Base-by-base conservation (phyloP, 2,329 filamentous ascomycete genomes). In the Ophiostoma quercus region DNA sequence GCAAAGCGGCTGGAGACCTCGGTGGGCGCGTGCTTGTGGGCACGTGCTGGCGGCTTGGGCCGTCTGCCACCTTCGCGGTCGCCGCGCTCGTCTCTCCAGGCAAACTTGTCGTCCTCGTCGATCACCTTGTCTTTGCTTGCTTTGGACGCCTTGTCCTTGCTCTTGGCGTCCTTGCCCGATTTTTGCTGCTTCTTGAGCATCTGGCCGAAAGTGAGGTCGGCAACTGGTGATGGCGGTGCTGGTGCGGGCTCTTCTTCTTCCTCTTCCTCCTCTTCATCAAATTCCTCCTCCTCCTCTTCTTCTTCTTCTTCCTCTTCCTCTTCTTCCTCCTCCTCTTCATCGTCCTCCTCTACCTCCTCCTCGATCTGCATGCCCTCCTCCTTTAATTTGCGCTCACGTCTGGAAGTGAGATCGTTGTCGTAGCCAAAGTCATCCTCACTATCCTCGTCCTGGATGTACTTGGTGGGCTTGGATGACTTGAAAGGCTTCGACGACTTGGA, bases 1-100 rank as follows among this genome's bases (percentile, higher is more conserved):
- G 91, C 90, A 67, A 87, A 87, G 80, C 94, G 96, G 78, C 90
- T 92, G 1, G 92, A 89, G 77, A 92, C 87, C 71, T 95, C 89
- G 62, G 88, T 87, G 0, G 95, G 95, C 0, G 95, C 95, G 80
- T 98, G 93, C 80, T 99, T 99, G 78, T 87, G 94, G 14, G 65
- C 78, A 78, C 69, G 83, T 77, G 71, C 77, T 75, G 72, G 75
- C 65, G 65, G 65, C 65, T 41, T 37, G 19, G 62, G 34, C 32
- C 32, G 29, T 39, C n/a, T 65, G 32, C 32, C 32, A 5, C 60
- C 62, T 19, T 65, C 62, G 9, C 34, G 34, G n/a, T 22, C 62
- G 9, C 9, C 8, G 62, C 62, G 60, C 29, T n/a, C 29, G 14
- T 37, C 60, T 63, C 16, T 34, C 16, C 32, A 19, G 7, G 60